Conservation (phyloP, 2,329 filamentous ascomycete species). For the Stagonosporopsis vannaccii region DNA sequence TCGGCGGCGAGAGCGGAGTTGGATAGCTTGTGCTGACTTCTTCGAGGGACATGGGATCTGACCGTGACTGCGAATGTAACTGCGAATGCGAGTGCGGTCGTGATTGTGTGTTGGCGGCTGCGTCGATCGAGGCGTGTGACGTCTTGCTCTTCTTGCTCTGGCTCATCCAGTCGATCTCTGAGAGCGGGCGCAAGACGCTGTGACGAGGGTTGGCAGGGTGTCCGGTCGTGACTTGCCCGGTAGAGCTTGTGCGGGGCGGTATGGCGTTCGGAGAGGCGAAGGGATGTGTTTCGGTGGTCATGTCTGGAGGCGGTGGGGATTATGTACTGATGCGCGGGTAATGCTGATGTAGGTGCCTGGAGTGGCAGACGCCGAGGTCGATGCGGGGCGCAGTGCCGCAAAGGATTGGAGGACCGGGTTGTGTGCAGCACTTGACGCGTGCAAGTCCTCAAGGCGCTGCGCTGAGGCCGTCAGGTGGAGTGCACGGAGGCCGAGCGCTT, state of each 20-base stretch:
- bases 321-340: conserved; percentile 12
- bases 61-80: not conserved
- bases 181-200: conserved; percentile 47
- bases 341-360: conserved; percentile 20
- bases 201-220: conserved; percentile 36
- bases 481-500: conserved; percentile 12
- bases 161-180: conserved; percentile 50
- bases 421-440: conserved; percentile 18
- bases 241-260: conserved; percentile 49
- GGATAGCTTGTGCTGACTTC: conserved; percentile 36
- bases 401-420: conserved; percentile 2
- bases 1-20: conserved; percentile 40
- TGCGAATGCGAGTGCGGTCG: conserved; percentile 7
- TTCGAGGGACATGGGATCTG: conserved; percentile 23
- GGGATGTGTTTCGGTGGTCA: conserved; percentile 30
- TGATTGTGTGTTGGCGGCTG: conserved; percentile 3
- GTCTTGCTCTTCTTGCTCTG: conserved; percentile 51
- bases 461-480: conserved; percentile 13
- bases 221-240: conserved; percentile 41
- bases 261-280: conserved; percentile 51
- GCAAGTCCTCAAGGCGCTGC: conserved; percentile 6
- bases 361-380: conserved; percentile 13
- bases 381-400: conserved; percentile 15
- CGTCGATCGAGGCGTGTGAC: conserved; percentile 32
- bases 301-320: conserved; percentile 8